Conservation (phyloP, 2,329 filamentous ascomycete species). For the Pyrenophora graminea region DNA sequence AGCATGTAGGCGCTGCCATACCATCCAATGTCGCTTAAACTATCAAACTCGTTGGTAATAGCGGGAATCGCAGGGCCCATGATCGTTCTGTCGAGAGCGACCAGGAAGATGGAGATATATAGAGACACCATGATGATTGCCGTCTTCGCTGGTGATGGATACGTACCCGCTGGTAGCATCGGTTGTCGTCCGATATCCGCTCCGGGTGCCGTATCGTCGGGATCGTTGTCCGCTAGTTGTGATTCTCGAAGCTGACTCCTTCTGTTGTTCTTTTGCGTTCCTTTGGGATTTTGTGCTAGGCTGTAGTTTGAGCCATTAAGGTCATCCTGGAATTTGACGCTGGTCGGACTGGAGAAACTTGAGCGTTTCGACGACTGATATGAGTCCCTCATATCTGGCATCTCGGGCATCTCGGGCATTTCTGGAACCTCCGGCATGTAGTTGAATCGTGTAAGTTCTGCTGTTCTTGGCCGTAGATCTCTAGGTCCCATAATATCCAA, state of each 20-base stretch:
- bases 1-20: conserved; percentile 49
- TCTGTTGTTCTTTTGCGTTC: conserved; percentile 8
- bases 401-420: neutral
- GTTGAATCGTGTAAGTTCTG: neutral
- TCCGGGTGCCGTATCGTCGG: neutral
- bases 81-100: conserved; percentile 50
- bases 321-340: conserved; percentile 3
- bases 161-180: conserved; percentile 6
- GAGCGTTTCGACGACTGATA: conserved; percentile 15
- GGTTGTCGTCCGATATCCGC: conserved; percentile 2
- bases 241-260: conserved; percentile 18
- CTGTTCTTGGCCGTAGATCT: conserved; percentile 1
- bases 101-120: conserved; percentile 41
- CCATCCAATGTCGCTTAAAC: conserved; percentile 51
- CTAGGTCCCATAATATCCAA: conserved; percentile 8
- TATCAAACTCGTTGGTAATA: conserved; percentile 52
- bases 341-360: conserved; percentile 14
- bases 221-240: conserved; percentile 9
- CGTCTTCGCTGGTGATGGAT: conserved; percentile 32
- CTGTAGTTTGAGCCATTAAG: conserved; percentile 18
- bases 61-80: conserved; percentile 52
- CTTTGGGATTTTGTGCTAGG: conserved; percentile 8
- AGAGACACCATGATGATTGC: conserved; percentile 37
- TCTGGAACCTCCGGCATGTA: too few species aligned
- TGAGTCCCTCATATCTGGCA: conserved; percentile 16